Percentiles rank a stretch among this genome's conserved stretches.
phyloP scores from a whole-genome alignment of 257 asterid species.

The Nemophila menziesii region DNA sequence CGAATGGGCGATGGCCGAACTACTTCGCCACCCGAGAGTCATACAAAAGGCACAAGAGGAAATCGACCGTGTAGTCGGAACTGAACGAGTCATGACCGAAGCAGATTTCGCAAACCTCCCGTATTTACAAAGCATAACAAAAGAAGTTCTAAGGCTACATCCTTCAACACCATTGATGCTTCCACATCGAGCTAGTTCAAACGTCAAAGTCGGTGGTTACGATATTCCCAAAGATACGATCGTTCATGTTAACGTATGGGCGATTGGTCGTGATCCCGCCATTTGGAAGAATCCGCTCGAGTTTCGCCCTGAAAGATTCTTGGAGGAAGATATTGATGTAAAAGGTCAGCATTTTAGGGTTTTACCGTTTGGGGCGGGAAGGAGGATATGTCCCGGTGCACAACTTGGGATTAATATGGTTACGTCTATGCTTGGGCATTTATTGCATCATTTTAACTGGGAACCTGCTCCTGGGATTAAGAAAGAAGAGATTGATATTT shows the following conservation, averaged over 20 bases:
- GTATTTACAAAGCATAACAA: constrained; percentile 1
- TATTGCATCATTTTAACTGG: not conserved
- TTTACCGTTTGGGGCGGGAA: constrained; percentile 7
- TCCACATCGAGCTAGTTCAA: constrained; percentile 3
- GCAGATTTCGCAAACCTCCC: constrained; percentile 1
- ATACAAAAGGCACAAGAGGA: constrained; percentile 3
- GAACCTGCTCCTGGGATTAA: constrained; percentile 3
- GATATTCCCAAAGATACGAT: constrained; percentile 6
- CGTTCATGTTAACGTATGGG: constrained; percentile 3
- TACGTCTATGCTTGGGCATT: constrained; percentile 1
- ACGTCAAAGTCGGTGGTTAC: constrained; percentile 6
- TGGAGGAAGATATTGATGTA: constrained; percentile 5
- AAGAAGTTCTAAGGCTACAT: constrained; percentile 3
- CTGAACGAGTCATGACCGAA: not conserved
- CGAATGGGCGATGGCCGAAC: constrained; percentile 3
- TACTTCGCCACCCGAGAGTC: constrained; percentile 1
- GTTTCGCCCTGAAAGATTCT: constrained; percentile 2
- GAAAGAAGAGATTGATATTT: constrained; percentile 4
- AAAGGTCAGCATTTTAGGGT: constrained; percentile 2
- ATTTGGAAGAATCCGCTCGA: constrained; percentile 6
- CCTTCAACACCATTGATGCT: constrained; percentile 4
- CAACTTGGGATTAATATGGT: constrained; percentile 7
- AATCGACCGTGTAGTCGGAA: constrained; percentile 3
- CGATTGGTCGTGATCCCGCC: constrained; percentile 4
- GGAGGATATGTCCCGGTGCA: constrained; percentile 8